Base-by-base conservation (phyloP, 106 monocot species). In the Chionographis japonica region DNA sequence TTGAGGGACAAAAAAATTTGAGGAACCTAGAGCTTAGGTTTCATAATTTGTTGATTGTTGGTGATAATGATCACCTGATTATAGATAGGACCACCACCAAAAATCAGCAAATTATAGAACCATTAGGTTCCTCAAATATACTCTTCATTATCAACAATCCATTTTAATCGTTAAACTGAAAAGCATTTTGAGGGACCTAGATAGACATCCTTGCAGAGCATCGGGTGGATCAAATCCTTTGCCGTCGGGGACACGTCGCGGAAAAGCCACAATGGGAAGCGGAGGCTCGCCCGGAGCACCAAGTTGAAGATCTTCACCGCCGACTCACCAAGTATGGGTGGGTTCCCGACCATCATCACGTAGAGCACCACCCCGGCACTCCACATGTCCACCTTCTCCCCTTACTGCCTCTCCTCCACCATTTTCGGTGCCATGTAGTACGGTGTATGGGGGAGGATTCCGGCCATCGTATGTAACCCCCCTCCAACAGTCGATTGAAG, bases 391-490 rank as follows among this genome's bases (percentile, higher is more conserved):
- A 84, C 83, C 86, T 95, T 95, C 83, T 91, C 95, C 40, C 71
- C 76, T 66, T 95, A 91, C 6, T 81, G 83, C 38, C 68, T 77
- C 11, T 84, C 91, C 2, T 72, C 55, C 40, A 95, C 63, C 41
- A 95, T 85, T 86, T 95, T 91, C 40, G 94, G 94, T 49, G 94
- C 94, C 68, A 91, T 88, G 72, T 95, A 95, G 77, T 84, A 88
- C 56, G 91, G 94, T n/a, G n/a, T n/a, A n/a, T n/a, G n/a, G n/a
- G n/a, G n/a, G n/a, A n/a, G n/a, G n/a, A n/a, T n/a, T n/a, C n/a
- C n/a, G n/a, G n/a, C n/a, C n/a, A n/a, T n/a, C n/a, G n/a, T n/a
- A n/a, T n/a, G n/a, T n/a, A n/a, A n/a, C n/a, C n/a, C n/a, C n/a
- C n/a, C n/a, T n/a, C n/a, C n/a, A n/a, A n/a, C n/a, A n/a, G n/a